Percentiles rank a stretch among this genome's conserved stretches.
Conservation (phyloP, 225 moss, liverwort and hornwort species). For the Ulota crispa region DNA sequence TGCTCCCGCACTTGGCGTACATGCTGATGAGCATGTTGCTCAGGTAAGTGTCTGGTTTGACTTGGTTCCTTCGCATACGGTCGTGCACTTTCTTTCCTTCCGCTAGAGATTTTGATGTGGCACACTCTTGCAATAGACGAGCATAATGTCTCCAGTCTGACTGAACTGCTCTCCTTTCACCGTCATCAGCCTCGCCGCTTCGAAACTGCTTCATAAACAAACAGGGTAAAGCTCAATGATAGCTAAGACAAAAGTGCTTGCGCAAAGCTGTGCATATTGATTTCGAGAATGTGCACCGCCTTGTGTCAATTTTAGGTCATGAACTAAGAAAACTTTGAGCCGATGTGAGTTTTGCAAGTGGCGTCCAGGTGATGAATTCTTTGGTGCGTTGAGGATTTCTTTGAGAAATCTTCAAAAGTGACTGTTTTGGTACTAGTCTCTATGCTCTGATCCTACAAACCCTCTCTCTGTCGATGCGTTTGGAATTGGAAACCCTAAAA, state of each 20-base stretch:
- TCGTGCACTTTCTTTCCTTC: slow-evolving; percentile 49
- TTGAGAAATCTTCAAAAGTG: not conserved
- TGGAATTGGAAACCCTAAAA: not conserved
- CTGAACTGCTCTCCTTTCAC: slow-evolving; percentile 29
- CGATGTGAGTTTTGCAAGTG: no score
- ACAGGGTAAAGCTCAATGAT: not conserved
- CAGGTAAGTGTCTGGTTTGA: slow-evolving; percentile 46
- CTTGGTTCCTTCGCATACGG: slow-evolving; percentile 32
- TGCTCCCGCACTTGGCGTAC: slow-evolving; percentile 59
- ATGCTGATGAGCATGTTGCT: slow-evolving; percentile 58
- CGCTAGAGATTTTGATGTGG: slow-evolving; percentile 30
- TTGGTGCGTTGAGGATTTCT: no score
- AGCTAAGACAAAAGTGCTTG: not conserved
- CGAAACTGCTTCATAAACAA: slow-evolving; percentile 19
- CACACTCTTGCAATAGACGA: slow-evolving; percentile 45
- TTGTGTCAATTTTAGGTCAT: not conserved
- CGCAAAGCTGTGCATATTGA: not conserved
- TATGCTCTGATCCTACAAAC: not conserved
- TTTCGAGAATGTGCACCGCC: not conserved
- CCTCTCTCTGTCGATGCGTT: not conserved
- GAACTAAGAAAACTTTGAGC: no score
- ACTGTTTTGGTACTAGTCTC: not conserved
- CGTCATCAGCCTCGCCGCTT: no score
- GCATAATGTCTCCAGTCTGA: slow-evolving; percentile 37
- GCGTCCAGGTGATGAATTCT: no score